Conservation (phyloP, 2,329 filamentous ascomycete genomes). For the Ustulina deusta region DNA sequence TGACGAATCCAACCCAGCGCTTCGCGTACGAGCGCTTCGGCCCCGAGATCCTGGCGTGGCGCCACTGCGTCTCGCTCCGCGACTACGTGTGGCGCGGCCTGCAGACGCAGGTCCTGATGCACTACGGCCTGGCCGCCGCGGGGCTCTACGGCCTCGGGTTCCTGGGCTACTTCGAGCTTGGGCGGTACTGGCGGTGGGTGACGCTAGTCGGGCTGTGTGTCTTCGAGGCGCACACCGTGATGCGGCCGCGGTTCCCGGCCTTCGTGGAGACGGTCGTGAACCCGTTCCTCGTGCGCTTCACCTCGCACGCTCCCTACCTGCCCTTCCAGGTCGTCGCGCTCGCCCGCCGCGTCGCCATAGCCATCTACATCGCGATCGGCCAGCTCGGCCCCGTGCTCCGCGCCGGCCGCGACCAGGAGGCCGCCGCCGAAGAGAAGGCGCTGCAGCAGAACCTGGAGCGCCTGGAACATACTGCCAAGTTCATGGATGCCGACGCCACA, state of each 20-base stretch:
- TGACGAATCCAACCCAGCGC: constrained; percentile 79
- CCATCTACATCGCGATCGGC: constrained; percentile 83
- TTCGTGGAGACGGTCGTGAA: constrained; percentile 60
- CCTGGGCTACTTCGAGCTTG: constrained; percentile 76
- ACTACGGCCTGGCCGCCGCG: constrained; percentile 70
- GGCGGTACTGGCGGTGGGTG: constrained; percentile 74
- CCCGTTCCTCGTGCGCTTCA: constrained; percentile 55
- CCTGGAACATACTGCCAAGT: constrained; percentile 69
- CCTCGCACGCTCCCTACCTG: constrained; percentile 72
- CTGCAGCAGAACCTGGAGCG: constrained; percentile 74
- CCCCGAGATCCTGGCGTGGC: constrained; percentile 75
- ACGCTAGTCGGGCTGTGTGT: constrained; percentile 64
- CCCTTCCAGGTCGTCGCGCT: constrained; percentile 87
- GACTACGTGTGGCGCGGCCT: constrained; percentile 79
- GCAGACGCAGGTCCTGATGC: constrained; percentile 64
- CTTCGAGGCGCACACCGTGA: constrained; percentile 69
- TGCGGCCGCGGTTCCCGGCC: constrained; percentile 64
- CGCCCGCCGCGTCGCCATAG: constrained; percentile 79
- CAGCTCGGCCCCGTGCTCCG: constrained; percentile 79
- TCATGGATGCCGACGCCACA: constrained; percentile 75
- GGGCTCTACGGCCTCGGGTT: constrained; percentile 72
- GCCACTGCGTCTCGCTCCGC: constrained; percentile 72
- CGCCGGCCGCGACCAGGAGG: constrained; percentile 50
- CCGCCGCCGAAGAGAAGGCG: constrained; percentile 60
- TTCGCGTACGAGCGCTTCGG: constrained; percentile 95